Base-by-base conservation (phyloP, 768 basidiomycete genomes). In the Mycena olivaceomarginata region DNA sequence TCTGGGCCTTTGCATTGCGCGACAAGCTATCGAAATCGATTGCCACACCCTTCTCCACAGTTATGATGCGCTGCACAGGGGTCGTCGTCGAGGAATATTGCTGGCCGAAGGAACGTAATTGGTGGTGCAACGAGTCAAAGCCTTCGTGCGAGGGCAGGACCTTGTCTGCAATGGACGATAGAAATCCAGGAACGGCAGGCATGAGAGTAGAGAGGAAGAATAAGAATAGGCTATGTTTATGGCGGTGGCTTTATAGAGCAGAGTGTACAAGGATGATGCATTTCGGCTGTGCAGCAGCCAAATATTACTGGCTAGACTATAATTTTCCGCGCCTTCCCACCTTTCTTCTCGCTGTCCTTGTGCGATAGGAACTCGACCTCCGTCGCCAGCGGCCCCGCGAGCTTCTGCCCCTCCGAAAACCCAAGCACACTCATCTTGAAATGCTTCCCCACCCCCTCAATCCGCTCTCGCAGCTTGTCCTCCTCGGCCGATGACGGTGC, bases 331-430 rank as follows among this genome's bases (percentile, higher is more conserved):
- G 92, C 90, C 70, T 90, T 84, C 86, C 97, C 97, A 83, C 94
- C 95, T 89, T 98, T 98, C 92, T 94, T 97, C 90, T 98, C 97
- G 79, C 94, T 94, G 86, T 98, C 97, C 86, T 97, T 97, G 89
- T 98, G 97, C 82, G 95, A 96, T 85, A 96, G 85, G 84, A 97
- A 99, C 87, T 98, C 96, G 43, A 98, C 96, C 87, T 99, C 97
- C 8, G 97, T 98, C 78, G 97, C 94, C 84, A 98, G 90, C n/a
- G 97, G 94, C 31, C 96, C 95, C 60, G 91, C 92, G 68, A 98
- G 87, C 86, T 93, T 94, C 84, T 93, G 91, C n/a, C 87, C 83
- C 79, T 96, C 94, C 4, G 86, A 67, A 84, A 94, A 98, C 9
- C 97, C 97, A 53, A 99, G 91, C 60, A 99, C 97, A 72, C 87